phyloP scores from a whole-genome alignment of 73 alveolate genomes.

The Breviolum minutum region DNA sequence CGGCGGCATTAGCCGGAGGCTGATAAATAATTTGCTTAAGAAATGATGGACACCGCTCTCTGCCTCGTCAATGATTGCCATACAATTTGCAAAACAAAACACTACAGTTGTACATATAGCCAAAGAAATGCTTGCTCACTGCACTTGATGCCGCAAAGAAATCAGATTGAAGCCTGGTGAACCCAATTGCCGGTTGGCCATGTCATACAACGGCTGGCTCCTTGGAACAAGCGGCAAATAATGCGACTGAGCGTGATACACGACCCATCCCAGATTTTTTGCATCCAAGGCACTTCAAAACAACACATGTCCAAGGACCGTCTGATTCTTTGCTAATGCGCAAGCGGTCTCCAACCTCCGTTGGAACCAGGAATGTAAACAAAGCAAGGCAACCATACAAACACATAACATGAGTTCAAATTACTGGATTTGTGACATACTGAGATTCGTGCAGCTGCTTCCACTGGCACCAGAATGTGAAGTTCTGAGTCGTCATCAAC shows the following conservation, averaged over 20 bases:
- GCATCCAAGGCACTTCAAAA: conserved; percentile 27
- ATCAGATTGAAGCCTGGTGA: conserved; percentile 32
- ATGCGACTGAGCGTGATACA: not conserved
- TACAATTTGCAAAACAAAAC: no score
- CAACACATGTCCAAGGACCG: conserved; percentile 89
- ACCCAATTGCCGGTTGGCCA: not conserved
- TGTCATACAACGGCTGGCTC: conserved; percentile 67
- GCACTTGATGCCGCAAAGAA: not conserved
- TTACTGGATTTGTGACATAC: no score
- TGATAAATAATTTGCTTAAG: not conserved
- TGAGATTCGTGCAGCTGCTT: conserved; percentile 39
- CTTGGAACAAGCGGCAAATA: not conserved
- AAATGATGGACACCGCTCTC: not conserved
- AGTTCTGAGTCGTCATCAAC: conserved; percentile 86
- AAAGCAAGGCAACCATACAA: not conserved
- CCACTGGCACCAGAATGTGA: conserved; percentile 68
- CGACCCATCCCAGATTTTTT: not conserved
- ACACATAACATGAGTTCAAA: not conserved
- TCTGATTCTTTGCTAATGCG: conserved; percentile 50
- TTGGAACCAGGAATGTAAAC: not conserved
- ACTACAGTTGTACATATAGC: no score
- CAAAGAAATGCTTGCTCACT: not conserved
- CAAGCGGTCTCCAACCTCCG: conserved; percentile 78
- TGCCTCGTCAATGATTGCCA: no score
- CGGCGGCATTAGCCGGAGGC: no score